Base-by-base conservation (phyloP, 208 protist genomes). In the Trypanosoma cruzi region DNA sequence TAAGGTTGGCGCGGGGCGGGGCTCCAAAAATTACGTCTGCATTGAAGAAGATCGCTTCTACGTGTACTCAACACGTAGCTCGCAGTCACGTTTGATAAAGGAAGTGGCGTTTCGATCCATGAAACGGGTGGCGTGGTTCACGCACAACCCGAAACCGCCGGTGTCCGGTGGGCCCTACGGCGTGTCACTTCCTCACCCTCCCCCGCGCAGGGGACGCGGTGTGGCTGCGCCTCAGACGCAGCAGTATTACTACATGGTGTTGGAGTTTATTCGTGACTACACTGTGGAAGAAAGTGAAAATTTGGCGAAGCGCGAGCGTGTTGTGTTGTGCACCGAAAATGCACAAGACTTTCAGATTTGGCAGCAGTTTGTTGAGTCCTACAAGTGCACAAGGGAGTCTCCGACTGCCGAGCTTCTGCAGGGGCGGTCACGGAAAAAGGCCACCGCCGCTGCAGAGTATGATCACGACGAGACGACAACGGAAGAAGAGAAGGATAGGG, bases 251-350 rank as follows among this genome's bases (percentile, higher is more conserved):
- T 93, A 95, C 71, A 77, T 95, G 14, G 74, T 93, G 3, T 20
- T 93, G n/a, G 87, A 95, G 68, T 88, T 93, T 73, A 42, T 92
- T 56, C 70, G 85, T 3, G 90, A 93, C 73, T 77, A 79, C 40
- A 79, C 80, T 20, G 52, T 71, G 4, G 54, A 59, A 0, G 71
- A 34, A 22, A 78, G 72, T 13, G 32, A 75, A 5, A 28, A 50
- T 10, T 71, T 87, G 1, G 78, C 73, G 40, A 93, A 92, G 58
- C 78, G 87, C 22, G 90, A 95, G 52, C 81, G 86, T 26, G 48
- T 92, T 13, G 87, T 93, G 2, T 71, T 95, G 3, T 95, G 87
- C 68, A 95, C 90, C 8, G 87, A 95, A 22, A 81, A 93, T 54
- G 71, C 73, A 29, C 82, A 91, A 40, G 90, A 93, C 58, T 93